phyloP scores from a whole-genome alignment of 345 rosid species.

The Pistacia atlantica region DNA sequence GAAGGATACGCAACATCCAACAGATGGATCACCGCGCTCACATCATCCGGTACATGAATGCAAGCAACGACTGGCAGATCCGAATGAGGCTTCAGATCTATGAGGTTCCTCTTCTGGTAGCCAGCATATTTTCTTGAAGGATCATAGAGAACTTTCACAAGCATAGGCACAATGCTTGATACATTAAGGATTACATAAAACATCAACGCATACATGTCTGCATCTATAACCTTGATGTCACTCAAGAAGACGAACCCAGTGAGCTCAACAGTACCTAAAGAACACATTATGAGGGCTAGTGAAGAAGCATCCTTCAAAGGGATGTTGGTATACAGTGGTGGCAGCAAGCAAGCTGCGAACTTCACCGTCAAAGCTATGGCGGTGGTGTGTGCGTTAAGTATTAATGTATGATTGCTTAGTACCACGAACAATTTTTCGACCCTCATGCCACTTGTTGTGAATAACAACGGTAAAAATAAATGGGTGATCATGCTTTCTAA shows the following conservation, averaged over 20 bases:
- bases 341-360: constrained; percentile 33
- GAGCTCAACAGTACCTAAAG: constrained; percentile 53
- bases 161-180: constrained; percentile 39
- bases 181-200: constrained; percentile 2
- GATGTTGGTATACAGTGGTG: constrained; percentile 39
- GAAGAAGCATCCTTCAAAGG: constrained; percentile 48
- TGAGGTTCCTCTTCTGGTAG: constrained; percentile 49
- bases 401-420: background rate
- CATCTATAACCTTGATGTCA: constrained; percentile 12
- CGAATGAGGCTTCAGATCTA: constrained; percentile 21
- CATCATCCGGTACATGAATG: constrained; percentile 52
- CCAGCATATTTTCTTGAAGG: constrained; percentile 55
- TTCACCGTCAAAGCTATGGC: constrained; percentile 31
- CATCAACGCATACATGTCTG: background rate
- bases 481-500: constrained; percentile 11
- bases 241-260: constrained; percentile 14
- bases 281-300: constrained; percentile 48
- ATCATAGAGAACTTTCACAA: constrained; percentile 45
- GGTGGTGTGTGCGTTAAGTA: background rate
- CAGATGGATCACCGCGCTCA: constrained; percentile 35
- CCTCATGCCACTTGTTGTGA: constrained; percentile 21
- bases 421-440: background rate
- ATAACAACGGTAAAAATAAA: constrained; percentile 19
- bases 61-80: constrained; percentile 54
- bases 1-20: constrained; percentile 36